Evolutionary conservation across 225 moss, liverwort and hornwort species (phyloP), one percentile per base, ranked within the genome.

Genomic region (Marchantia polymorpha): DNA sequence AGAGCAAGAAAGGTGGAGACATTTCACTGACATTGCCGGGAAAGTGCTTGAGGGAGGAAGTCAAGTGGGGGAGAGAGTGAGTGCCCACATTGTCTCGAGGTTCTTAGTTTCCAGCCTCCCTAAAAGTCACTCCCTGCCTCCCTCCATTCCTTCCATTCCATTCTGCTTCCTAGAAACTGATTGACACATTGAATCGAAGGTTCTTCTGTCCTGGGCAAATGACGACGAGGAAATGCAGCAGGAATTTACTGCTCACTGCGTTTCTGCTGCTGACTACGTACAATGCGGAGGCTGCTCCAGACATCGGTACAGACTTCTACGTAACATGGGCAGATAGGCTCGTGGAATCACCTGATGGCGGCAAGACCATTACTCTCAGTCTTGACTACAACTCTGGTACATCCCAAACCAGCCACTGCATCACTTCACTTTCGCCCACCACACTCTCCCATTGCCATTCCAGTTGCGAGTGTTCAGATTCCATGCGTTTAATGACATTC

Each of bases 321-420:
- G 85, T 85, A 13, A 80, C 82, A 58, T 85, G 85, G 85, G 63
- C 85, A 20, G 76, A 85, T 39, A 72, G 79, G 72, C 82, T 82
- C 25, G 82, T 85, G 59, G 52, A 80, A 26, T 82, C 85, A 17
- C 72, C 76, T 49, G 85, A 85, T 77, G 82, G 76, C 10, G 85
- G 85, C 47, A 31, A 59, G 51, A 85, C 76, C n/a, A 80, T 85
- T 19, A 76, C 82, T 23, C 80, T 85, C 66, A 52, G 73, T 77
- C 72, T 85, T 27, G 85, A 85, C 85, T 85, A 85, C 80, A 77
- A 79, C 71, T 82, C 82, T 77, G 85, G 85, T 82, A 76, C 46
- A 20, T 69, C 23, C 20, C 56, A 19, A 2, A 39, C 39, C 14
- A 3, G 8, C 39, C 3, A 20, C 10, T 6, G 47, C 46, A 9